Conservation (phyloP, 2,329 filamentous ascomycete species). For the Aspergillus sp. region DNA sequence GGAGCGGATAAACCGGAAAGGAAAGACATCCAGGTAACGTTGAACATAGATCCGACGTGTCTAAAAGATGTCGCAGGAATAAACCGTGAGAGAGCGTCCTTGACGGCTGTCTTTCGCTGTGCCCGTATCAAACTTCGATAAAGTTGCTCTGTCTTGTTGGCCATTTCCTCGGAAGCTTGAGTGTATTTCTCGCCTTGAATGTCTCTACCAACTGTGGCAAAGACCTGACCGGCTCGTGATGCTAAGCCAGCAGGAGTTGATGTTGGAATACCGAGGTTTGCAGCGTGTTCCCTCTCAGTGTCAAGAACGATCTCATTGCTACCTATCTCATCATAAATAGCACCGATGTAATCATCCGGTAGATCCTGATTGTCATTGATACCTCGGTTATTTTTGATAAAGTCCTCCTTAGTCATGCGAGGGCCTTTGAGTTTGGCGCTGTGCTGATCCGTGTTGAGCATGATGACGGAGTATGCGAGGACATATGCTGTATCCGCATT, state of each 20-base stretch:
- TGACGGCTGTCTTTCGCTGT: conserved; percentile 74
- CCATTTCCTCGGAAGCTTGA: conserved; percentile 94
- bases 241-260: conserved; percentile 65
- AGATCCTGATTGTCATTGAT: conserved; percentile 96
- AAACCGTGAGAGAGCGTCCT: conserved; percentile 64
- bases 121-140: conserved; percentile 91
- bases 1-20: conserved; percentile 90
- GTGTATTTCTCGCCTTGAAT: conserved; percentile 88
- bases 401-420: conserved; percentile 93
- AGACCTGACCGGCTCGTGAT: conserved; percentile 77
- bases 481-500: conserved; percentile 98
- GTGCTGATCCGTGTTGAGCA: conserved; percentile 94
- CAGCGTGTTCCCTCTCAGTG: conserved; percentile 85
- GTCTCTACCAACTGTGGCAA: conserved; percentile 88
- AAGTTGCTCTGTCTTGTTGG: conserved; percentile 71
- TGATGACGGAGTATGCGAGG: conserved; percentile 89
- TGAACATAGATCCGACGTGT: conserved; percentile 97
- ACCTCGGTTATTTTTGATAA: conserved; percentile 97
- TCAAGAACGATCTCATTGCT: conserved; percentile 90
- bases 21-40: conserved; percentile 98
- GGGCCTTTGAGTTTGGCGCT: conserved; percentile 75
- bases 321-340: conserved; percentile 89
- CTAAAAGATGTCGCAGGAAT: conserved; percentile 91
- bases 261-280: conserved; percentile 63
- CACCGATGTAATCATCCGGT: conserved; percentile 82